Evolutionary conservation across 768 basidiomycete genomes (phyloP), one percentile per base, ranked within the genome.

Genomic region (Tricholoma matsutake): DNA sequence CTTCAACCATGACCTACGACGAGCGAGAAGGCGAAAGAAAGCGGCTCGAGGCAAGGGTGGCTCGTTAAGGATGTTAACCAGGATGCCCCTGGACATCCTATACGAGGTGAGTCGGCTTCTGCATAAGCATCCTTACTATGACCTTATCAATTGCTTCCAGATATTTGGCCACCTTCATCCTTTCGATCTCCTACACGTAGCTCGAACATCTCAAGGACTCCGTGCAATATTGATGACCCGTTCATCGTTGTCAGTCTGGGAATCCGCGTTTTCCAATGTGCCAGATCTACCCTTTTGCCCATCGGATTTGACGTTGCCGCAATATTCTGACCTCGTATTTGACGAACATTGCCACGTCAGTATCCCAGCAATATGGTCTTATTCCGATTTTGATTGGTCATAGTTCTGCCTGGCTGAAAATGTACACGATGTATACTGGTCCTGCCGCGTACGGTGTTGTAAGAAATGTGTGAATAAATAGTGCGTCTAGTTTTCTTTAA

Each of bases 401-500:
- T 59, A 79, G 77, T 71, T 73, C 56, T 79, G 78, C 62, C 57
- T 72, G 18, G 65, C 67, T 5, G 54, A 63, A 3, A 68, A 67
- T n/a, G 70, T 74, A 28, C 68, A 69, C 25, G 69, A 73, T 41
- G 62, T 78, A 7, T 71, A 73, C 32, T 79, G 77, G 77, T 61
- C 67, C 16, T 76, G 73, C 52, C 76, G 76, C 8, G 67, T 74
- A 28, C 72, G 78, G 34, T 74, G 74, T 54, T 80, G 79, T 61
- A 69, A 66, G 43, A 67, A 65, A 37, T 80, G 79, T 51, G 60
- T 77, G 4, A 64, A 67, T 54, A 66, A 68, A 52, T 56, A 71
- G 78, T 79, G 43, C 61, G 72, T 62, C 2, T 9, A 51, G 11
- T 52, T 16, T 18, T 54, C 28, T 57, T 28, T n/a, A 20, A 16